Conservation (phyloP, 1,139 yeast species). For the Entelexis sorbosivorans region DNA sequence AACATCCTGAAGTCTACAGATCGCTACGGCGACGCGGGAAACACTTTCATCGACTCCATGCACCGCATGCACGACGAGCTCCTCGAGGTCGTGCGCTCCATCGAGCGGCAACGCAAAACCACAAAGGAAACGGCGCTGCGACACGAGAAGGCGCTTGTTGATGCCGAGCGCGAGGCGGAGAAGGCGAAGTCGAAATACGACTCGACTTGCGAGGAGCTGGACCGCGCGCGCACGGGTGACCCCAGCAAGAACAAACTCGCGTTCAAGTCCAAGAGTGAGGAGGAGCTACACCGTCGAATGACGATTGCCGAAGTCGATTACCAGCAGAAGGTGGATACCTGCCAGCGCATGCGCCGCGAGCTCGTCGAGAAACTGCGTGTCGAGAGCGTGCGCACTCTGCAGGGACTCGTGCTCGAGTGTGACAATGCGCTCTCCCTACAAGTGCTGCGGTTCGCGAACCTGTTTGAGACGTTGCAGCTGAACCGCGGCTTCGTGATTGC, state of each 20-base stretch:
- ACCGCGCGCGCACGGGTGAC: constrained; percentile 66
- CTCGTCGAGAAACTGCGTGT: constrained; percentile 69
- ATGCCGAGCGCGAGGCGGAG: constrained; percentile 72
- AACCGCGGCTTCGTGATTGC: constrained; percentile 74
- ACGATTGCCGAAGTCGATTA: constrained; percentile 79
- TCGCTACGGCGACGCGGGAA: constrained; percentile 57
- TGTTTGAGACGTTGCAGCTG: constrained; percentile 71
- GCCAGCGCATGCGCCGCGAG: constrained; percentile 65
- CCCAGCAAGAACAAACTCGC: constrained; percentile 64
- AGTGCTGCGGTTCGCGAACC: constrained; percentile 76
- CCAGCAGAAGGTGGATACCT: constrained; percentile 59
- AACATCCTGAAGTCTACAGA: constrained; percentile 69
- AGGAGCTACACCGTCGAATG: constrained; percentile 70
- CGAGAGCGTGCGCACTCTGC: constrained; percentile 56
- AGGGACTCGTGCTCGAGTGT: constrained; percentile 68
- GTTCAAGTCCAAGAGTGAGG: constrained; percentile 86
- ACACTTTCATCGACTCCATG: constrained; percentile 66
- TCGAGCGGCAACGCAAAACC: constrained; percentile 58
- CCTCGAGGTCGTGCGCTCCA: constrained; percentile 55
- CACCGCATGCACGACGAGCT: constrained; percentile 81
- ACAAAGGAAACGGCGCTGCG: constrained; percentile 73
- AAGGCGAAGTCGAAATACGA: constrained; percentile 77
- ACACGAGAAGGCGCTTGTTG: constrained; percentile 72
- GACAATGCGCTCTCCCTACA: constrained; percentile 85
- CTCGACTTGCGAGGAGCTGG: constrained; percentile 76